Evolutionary conservation across 805 yeast genomes (phyloP).

Genomic region (Scheffersomyces ergatensis): DNA sequence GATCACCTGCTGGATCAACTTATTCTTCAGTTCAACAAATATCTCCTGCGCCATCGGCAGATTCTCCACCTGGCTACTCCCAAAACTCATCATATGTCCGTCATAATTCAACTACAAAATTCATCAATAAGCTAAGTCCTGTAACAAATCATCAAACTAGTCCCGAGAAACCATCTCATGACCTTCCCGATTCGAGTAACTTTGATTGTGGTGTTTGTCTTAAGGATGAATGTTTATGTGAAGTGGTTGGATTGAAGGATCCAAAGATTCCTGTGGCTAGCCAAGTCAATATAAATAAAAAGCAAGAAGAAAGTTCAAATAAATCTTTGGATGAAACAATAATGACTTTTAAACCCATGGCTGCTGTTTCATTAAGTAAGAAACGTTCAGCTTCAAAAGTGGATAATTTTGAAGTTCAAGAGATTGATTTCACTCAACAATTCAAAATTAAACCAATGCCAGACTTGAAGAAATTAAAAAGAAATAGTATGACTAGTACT

Average conservation of each 20-base stretch:
- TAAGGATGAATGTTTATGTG: constrained; percentile 71
- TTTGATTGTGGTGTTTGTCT: constrained; percentile 64
- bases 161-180: constrained; percentile 7
- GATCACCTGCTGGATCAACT: constrained; percentile 26
- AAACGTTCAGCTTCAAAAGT: constrained; percentile 6
- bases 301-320: constrained; percentile 5
- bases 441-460: constrained; percentile 38
- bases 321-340: constrained; percentile 30
- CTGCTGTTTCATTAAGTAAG: constrained; percentile 59
- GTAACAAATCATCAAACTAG: constrained; percentile 9
- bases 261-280: constrained; percentile 3
- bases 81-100: background rate
- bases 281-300: background rate
- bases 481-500: constrained; percentile 1
- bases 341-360: constrained; percentile 52
- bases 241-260: constrained; percentile 43
- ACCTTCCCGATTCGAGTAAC: constrained; percentile 15
- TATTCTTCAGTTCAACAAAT: constrained; percentile 44
- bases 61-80: constrained; percentile 38
- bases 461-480: constrained; percentile 30
- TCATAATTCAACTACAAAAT: constrained; percentile 2
- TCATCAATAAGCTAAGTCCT: constrained; percentile 11
- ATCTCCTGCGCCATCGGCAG: constrained; percentile 53
- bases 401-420: constrained; percentile 17
- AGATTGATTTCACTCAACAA: constrained; percentile 57